phyloP scores from a whole-genome alignment of 768 basidiomycete genomes.

The Amanita inopinata region DNA sequence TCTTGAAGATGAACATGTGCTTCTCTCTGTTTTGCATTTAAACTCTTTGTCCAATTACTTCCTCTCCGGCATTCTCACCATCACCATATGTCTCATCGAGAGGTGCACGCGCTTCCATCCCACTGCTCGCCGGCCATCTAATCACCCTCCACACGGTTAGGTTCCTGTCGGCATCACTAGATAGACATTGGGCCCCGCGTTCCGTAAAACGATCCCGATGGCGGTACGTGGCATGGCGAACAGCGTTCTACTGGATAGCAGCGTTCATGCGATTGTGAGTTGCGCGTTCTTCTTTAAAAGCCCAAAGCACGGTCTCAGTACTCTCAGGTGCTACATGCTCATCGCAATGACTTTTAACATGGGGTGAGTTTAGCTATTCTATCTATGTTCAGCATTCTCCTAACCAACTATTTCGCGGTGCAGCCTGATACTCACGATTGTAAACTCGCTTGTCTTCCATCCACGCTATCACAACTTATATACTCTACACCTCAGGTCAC shows the following conservation, averaged over 20 bases:
- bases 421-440: conserved; percentile 43
- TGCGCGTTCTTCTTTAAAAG: too few relatives aligned
- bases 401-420: not conserved
- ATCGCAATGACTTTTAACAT: conserved; percentile 61
- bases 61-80: conserved; percentile 33
- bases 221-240: conserved; percentile 41
- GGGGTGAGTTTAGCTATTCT: conserved; percentile 36
- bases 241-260: conserved; percentile 45
- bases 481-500: conserved; percentile 32
- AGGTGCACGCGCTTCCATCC: conserved; percentile 30
- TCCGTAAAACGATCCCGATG: conserved; percentile 31
- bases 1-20: conserved; percentile 28
- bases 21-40: conserved; percentile 30
- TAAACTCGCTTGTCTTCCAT: conserved; percentile 18
- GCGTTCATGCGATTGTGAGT: conserved; percentile 55
- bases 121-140: conserved; percentile 3
- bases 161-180: conserved; percentile 37
- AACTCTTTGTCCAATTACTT: conserved; percentile 40
- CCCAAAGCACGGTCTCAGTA: too few relatives aligned
- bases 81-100: conserved; percentile 42
- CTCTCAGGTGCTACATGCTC: conserved; percentile 59
- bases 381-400: not conserved
- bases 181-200: conserved; percentile 39
- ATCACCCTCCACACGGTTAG: conserved; percentile 21
- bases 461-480: conserved; percentile 1